Conservation (phyloP, 163 green algal genomes). For the Scenedesmus sp. region DNA sequence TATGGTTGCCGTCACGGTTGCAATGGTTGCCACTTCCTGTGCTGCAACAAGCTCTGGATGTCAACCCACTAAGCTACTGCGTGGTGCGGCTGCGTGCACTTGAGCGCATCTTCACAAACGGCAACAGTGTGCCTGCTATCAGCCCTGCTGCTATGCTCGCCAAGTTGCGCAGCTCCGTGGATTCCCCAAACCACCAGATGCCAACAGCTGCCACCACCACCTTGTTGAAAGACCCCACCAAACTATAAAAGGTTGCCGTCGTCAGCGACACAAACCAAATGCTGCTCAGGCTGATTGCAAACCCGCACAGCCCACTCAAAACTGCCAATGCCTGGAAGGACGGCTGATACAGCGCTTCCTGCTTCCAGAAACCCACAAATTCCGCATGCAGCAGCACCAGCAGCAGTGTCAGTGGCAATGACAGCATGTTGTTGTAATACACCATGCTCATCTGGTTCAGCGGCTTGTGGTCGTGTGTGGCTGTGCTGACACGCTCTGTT, state of each 20-base stretch:
- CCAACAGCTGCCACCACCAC: slow-evolving; percentile 53
- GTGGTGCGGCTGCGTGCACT: background rate
- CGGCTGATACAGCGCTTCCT: slow-evolving; percentile 45
- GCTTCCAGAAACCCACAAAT: slow-evolving; percentile 19
- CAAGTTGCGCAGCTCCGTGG: slow-evolving; percentile 43
- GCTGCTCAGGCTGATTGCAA: slow-evolving; percentile 50
- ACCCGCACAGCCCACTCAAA: slow-evolving; percentile 42
- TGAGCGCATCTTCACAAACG: slow-evolving; percentile 54
- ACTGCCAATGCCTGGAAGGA: slow-evolving; percentile 44
- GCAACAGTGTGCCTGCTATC: slow-evolving; percentile 49
- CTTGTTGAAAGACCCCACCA: slow-evolving; percentile 60
- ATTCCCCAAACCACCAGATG: slow-evolving; percentile 56
- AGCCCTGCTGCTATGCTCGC: slow-evolving; percentile 56
- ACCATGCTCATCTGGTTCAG: slow-evolving; percentile 50
- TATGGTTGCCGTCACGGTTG: background rate
- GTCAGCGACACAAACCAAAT: slow-evolving; percentile 60
- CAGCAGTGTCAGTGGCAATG: slow-evolving; percentile 30
- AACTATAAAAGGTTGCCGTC: slow-evolving; percentile 56
- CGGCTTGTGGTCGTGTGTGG: background rate
- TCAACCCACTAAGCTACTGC: background rate
- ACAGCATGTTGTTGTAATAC: slow-evolving; percentile 65
- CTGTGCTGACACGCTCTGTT: slow-evolving; percentile 27
- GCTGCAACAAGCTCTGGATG: background rate
- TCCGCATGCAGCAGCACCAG: slow-evolving; percentile 48
- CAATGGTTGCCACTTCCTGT: background rate